Base-by-base conservation (phyloP, 202 grass and related monocot genomes). In the Cymbopogon flexuosus region DNA sequence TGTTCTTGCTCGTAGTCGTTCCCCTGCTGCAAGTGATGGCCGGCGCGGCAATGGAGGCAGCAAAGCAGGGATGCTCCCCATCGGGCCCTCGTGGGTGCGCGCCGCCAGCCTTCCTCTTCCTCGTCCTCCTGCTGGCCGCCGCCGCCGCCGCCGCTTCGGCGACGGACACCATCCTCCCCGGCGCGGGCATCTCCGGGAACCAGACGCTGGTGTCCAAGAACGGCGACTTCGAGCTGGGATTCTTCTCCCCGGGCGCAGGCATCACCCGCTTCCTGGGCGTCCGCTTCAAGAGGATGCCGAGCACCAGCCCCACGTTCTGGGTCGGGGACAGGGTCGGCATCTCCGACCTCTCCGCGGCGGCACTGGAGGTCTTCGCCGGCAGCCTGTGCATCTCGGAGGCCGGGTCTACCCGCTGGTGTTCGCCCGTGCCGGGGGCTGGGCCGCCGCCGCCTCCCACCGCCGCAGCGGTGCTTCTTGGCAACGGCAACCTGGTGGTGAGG, bases 401-500 rank as follows among this genome's bases (percentile, higher is more conserved):
- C 64, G 70, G 70, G 14, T 43, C 11, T 37, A 76, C 13, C 34
- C 81, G 56, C 76, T 84, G 86, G 81, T 56, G 69, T 10, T 84
- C 85, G 19, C 16, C 10, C 51, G 61, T 35, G 11, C 2, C 75
- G 0, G 15, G 29, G 33, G 45, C 4, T 33, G 78, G 1, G 33
- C 3, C 23, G 15, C 18, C 52, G 52, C n/a, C 54, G 4, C 31
- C 86, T 13, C 39, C 86, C 10, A 7, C 62, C 37, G 35, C 59
- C 67, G 76, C 64, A 9, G 93, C 90, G 3, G 77, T 88, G 14
- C 84, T 96, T 33, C 85, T 90, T 12, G 90, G 92, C 61, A 69
- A 7, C 65, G 93, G 93, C 57, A 92, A 96, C 47, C 79, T 96
- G 29, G 85, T 92, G 78, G 84, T 96, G 14, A 83, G 85, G 81